Base-by-base conservation (phyloP, 176 grass and related monocot genomes). In the Musa troglodytarum region DNA sequence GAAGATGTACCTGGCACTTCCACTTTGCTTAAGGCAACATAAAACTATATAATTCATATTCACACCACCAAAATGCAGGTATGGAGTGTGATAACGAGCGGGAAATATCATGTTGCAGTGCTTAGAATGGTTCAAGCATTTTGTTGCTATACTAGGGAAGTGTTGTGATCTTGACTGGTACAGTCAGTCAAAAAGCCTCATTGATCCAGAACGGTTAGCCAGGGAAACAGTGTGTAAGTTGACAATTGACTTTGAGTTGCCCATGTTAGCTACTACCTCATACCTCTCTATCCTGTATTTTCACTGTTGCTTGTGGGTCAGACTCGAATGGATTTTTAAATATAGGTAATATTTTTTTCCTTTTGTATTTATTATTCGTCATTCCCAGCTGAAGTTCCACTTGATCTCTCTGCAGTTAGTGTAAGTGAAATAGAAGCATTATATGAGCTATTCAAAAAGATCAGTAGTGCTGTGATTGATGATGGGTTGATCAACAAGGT, bases 401-500 rank as follows among this genome's bases (percentile, higher is more conserved):
- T 54, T 61, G 53, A 15, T 54, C 25, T 28, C 78, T 70, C 20
- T 74, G 80, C 86, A 92, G 88, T 96, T 82, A 92, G 79, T 64
- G 88, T 96, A 14, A 96, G 87, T 81, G 89, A 96, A 78, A 92
- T 96, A 15, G 88, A 96, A 75, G 92, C 88, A 1, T 75, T 96
- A 23, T 96, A 96, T 87, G 92, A 96, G 71, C 63, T 96, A 56
- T 96, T 96, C 80, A 96, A 96, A 86, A 96, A 91, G 86, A 92
- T 91, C 62, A 96, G 88, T 79, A 83, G 84, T 20, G 86, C 84
- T 29, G 92, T 92, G 54, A 80, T 96, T 77, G 92, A 96, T 81
- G 89, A 96, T 77, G 90, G 94, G 1, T 76, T 98, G 28, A 98
- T 98, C 73, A 93, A 98, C 80, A 98, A 98, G 88, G 95, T 98